Base-by-base conservation (phyloP, 768 basidiomycete species). In the Lactarius pseudohatsudake region DNA sequence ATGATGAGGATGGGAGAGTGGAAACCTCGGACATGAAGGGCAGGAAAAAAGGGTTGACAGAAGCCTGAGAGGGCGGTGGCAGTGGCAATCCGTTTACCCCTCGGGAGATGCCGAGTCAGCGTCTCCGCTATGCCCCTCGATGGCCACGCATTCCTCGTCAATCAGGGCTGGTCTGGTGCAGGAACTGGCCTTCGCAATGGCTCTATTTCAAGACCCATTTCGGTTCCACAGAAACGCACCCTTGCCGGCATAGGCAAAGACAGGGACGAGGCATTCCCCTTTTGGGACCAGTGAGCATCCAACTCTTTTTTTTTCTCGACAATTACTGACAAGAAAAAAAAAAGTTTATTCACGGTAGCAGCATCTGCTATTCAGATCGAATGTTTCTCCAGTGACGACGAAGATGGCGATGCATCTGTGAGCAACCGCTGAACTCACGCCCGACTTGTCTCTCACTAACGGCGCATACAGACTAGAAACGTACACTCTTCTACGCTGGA, bases 181-280 rank as follows among this genome's bases (percentile, higher is more conserved):
- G 95, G 95, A 6, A 86, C 82, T 47, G 94, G 88, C 18, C 86
- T 97, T n/a, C 87, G 93, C 34, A 79, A 89, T 15, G 95, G 91
- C 7, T 89, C 92, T 59, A 86, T 95, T 45, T 81, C 80, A 22
- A 82, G 85, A 8, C 95, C 95, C 1, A 78, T 98, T 38, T 83
- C 88, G 6, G 84, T 94, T 47, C 82, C 89, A 1, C 90, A 91
- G 75, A 97, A 97, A 80, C 89, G 88, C 77, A 92, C 83, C 5
- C 80, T 96, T n/a, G 79, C 85, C 11, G 95, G 95, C 2, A 76
- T 98, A 65, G 95, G 95, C 64, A 95, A 94, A 75, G 93, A 98
- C 76, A 84, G 94, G 70, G 95, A 96, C 73, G 94, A 96, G 72
- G 93, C 94, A 0, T 94, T 95, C 74, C 94, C 95, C 59, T 98